Conservation (phyloP, 768 basidiomycete genomes). For the Suillus subalutaceus region DNA sequence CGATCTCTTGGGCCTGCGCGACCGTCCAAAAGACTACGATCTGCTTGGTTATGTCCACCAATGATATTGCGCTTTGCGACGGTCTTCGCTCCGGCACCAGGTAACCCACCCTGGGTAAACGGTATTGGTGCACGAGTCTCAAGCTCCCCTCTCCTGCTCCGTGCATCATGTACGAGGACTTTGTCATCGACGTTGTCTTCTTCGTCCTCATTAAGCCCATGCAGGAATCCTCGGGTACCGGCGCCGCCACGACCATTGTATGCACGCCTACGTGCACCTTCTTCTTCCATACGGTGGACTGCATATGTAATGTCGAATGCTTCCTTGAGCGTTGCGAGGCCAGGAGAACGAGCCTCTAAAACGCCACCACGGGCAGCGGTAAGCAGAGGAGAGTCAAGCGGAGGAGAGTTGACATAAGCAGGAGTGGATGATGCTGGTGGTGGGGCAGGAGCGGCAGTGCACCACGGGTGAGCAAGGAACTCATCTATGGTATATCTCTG, state of each 20-base stretch:
- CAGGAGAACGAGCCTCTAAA: slow-evolving; percentile 85
- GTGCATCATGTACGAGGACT: slow-evolving; percentile 52
- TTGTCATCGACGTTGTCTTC: slow-evolving; percentile 62
- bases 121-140: slow-evolving; percentile 11
- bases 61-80: slow-evolving; percentile 17
- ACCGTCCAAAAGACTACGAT: slow-evolving; percentile 51
- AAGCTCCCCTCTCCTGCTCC: slow-evolving; percentile 41
- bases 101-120: neutral
- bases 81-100: slow-evolving; percentile 16
- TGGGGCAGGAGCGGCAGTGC: slow-evolving; percentile 66
- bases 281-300: slow-evolving; percentile 99
- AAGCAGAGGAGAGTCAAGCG: slow-evolving; percentile 89
- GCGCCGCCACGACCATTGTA: slow-evolving; percentile 80
- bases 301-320: slow-evolving; percentile 99
- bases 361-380: slow-evolving; percentile 76
- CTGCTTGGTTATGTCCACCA: slow-evolving; percentile 17
- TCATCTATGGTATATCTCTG: slow-evolving; percentile 98
- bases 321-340: slow-evolving; percentile 91
- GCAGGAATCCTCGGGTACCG: slow-evolving; percentile 76
- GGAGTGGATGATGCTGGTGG: slow-evolving; percentile 68
- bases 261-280: slow-evolving; percentile 84
- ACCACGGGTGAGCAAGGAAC: slow-evolving; percentile 97
- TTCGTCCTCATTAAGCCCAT: slow-evolving; percentile 92
- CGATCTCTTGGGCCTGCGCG: slow-evolving; percentile 73
- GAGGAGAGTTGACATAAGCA: slow-evolving; percentile 43